Base-by-base conservation (phyloP, 495 filamentous ascomycete genomes). In the Hyphodiscus hymeniophilus region DNA sequence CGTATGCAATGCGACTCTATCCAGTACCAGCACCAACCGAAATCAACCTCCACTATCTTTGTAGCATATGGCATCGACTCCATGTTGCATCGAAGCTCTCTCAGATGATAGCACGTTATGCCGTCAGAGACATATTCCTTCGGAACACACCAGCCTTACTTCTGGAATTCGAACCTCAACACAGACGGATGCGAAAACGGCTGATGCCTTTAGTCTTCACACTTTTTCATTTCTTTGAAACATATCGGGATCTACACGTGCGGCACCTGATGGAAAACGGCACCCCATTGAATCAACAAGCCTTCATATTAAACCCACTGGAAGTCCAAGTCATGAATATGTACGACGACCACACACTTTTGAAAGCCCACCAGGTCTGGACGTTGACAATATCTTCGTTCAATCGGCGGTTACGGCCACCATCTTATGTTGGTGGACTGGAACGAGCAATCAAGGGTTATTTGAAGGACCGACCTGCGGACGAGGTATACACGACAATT, bases 171-270 rank as follows among this genome's bases (percentile, higher is more conserved):
- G 71, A 68, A 33, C 67, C 73, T 2, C 74, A 79, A 51, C 63
- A 68, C 48, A 66, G 71, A 51, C 68, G 75, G 10, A 79, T 79
- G 74, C 68, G 74, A 30, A 69, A 73, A 24, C 70, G 75, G 36
- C 58, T 79, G 26, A 70, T 76, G 33, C 75, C 75, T 2, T 47
- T 74, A 18, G 60, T 79, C 12, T 77, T 79, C 41, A 75, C 75
- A 13, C 57, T 76, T 31, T 77, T 77, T 50, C 75, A 79, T 56
- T 79, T 79, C 55, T 79, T 79, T 54, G 75, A 79, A 52, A 73
- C 66, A 3, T 77, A 75, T 52, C 72, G 75, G 42, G 63, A 67
- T 34, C 63, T 74, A n/a, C 74, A 79, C 54, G 58, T 75, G 16
- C 55, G 71, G 42, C 75, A 74, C 49, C 65, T 79, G 21, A 59